Evolutionary conservation across 305 asterid species (phyloP), one percentile per base, ranked within the genome.

Genomic region (Caryopteris hybrid): DNA sequence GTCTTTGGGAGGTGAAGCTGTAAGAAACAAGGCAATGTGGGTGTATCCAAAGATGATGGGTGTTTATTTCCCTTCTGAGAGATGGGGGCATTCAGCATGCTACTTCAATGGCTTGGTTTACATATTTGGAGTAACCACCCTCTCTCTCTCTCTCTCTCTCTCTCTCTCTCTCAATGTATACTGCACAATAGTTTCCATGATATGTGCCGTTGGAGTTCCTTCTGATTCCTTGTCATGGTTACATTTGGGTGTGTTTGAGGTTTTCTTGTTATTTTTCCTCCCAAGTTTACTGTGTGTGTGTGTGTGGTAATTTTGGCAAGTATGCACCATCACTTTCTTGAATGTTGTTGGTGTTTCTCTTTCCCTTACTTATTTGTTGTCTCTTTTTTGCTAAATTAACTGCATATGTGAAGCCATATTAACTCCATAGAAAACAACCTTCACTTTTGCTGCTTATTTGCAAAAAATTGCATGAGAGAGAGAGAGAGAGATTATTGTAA

Each of bases 81-180:
- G 99, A 88, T 93, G 99, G 99, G 99, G 99, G 50, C 97, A 93
- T 78, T 91, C 99, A 60, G 79, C 99, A 47, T 91, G 92, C 83
- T 87, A 75, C 80, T 87, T 79, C 80, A 84, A 86, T 77, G 96
- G 92, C 6, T 81, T 76, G 3, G 74, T 91, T 46, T 93, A 91
- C 84, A 74, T 93, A 14, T 91, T 88, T 77, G 99, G 99, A 61
- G 99, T 91, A 81, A 34, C 45, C 20, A 59, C 20, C 8, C 27
- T 36, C 9, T 39, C 17, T 51, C 20, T 63, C 20, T 12, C 27
- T 36, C 9, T 39, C 17, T 16, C 25, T 31, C 10, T 16, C 34
- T 13, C 25, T 5, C 38, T 31, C 57, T n/a, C 2, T 17, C 18
- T 10, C 8, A 3, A 20, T 50, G 16, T 71, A 3, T 52, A 4